Base-by-base conservation (phyloP, 345 rosid species). In the Brassica rapa region DNA sequence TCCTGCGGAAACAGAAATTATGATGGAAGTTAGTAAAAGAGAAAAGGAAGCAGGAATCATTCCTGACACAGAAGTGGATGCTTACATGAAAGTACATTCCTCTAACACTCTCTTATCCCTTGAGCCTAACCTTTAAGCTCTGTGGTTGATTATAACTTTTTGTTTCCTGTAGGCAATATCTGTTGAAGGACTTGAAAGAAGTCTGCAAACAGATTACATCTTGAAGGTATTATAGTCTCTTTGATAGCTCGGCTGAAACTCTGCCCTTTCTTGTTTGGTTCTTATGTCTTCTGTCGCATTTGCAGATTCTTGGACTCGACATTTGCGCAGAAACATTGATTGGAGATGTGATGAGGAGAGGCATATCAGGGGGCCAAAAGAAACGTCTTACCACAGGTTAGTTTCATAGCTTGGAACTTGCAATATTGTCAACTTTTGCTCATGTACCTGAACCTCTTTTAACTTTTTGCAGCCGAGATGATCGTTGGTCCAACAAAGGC, bases 11-110 rank as follows among this genome's bases (percentile, higher is more conserved):
- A 78, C 87, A 92, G 95, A 89, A 16, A 88, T 90, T 88, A 83
- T 92, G 46, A 73, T 79, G 78, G 97, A 92, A 72, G 66, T 90
- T 29, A 85, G 92, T 70, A 86, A 90, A 84, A 85, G 96, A 83
- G 94, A 92, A 81, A 92, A 89, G 80, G 89, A 80, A 77, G 93
- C 90, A 71, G 87, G 88, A 68, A 92, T 92, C 83, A 92, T 87
- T 71, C 97, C 97, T n/a, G 96, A 92, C 74, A 90, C 92, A 23
- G 96, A 92, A 78, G 84, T 92, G 81, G 97, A 92, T 78, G 80
- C 91, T 66, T 89, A 71, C 79, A 93, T 93, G 98, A 93, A 93
- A 88, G 97, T 88, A 74, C 66, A 67, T 51, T 61, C 41, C 46
- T 21, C 16, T 0, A 16, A 62, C 66, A 19, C 39, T 49, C 33